Evolutionary conservation across 768 basidiomycete species (phyloP).

Genomic region (Lentinula sp.): DNA sequence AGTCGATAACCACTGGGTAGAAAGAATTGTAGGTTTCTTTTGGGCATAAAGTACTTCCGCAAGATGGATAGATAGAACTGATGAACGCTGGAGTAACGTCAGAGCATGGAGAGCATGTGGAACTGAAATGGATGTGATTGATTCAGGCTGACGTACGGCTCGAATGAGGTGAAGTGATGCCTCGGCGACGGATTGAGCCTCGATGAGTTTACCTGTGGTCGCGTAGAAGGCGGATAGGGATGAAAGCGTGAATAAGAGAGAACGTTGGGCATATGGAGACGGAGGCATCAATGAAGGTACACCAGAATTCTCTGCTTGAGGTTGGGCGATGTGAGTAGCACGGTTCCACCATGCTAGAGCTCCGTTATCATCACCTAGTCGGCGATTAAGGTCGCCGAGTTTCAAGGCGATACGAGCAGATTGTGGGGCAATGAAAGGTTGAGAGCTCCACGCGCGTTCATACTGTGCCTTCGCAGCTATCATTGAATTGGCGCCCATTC

Average conservation of each 20-base stretch:
- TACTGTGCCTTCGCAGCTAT: constrained; percentile 52
- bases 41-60: constrained; percentile 65
- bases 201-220: constrained; percentile 43
- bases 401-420: constrained; percentile 56
- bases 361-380: constrained; percentile 44
- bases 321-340: constrained; percentile 41
- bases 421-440: constrained; percentile 23
- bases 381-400: constrained; percentile 59
- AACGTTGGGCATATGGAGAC: constrained; percentile 60
- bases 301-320: constrained; percentile 17
- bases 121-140: constrained; percentile 37
- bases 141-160: constrained; percentile 41
- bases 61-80: constrained; percentile 66
- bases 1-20: constrained; percentile 49
- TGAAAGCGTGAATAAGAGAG: constrained; percentile 52
- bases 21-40: constrained; percentile 29
- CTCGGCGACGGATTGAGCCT: constrained; percentile 56
- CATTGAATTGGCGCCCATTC: constrained; percentile 47
- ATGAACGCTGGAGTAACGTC: constrained; percentile 66
- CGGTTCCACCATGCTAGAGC: constrained; percentile 68
- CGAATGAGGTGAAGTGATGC: constrained; percentile 48
- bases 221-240: constrained; percentile 72
- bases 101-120: constrained; percentile 59
- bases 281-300: constrained; percentile 37
- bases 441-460: constrained; percentile 47